These are phyloP conservation scores for Tuber indicum DNA, from an alignment of 495 filamentous ascomycete genomes.

Conservation along the genomic window DNA sequence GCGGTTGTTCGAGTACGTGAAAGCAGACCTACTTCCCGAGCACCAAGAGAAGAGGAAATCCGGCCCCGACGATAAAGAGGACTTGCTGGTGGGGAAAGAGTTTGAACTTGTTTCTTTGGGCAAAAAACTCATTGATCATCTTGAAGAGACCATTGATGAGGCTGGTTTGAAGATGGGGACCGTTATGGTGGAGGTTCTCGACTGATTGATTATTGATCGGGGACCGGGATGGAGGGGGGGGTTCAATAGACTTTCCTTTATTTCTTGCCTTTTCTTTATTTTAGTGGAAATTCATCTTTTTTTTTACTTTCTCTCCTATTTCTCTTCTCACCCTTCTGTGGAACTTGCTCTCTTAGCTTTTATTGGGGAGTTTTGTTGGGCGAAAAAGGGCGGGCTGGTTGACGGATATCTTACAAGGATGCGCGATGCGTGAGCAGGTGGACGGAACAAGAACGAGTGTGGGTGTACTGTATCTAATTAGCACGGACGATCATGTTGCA, in stretches of 20 bases:
- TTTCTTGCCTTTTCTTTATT: neutral
- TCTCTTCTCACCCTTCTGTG: neutral
- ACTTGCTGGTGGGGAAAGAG: conserved; percentile 31
- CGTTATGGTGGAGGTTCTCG: conserved; percentile 69
- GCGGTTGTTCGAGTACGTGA: conserved; percentile 92
- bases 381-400: neutral
- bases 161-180: conserved; percentile 85
- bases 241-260: neutral
- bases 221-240: neutral
- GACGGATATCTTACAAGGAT: neutral
- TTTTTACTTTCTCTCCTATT: neutral
- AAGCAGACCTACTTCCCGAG: conserved; percentile 62
- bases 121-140: conserved; percentile 67
- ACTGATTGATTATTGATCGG: conserved; percentile 17
- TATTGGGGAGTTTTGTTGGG: neutral
- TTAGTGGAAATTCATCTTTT: neutral
- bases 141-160: conserved; percentile 67
- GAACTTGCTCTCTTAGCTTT: neutral
- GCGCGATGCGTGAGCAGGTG: neutral
- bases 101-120: conserved; percentile 81
- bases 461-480: neutral
- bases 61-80: conserved; percentile 1
- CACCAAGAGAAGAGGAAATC: conserved; percentile 57
- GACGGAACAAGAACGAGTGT: neutral
- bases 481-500: neutral